Conservation (phyloP, 805 yeast genomes). For the Candida taoyuanica region DNA sequence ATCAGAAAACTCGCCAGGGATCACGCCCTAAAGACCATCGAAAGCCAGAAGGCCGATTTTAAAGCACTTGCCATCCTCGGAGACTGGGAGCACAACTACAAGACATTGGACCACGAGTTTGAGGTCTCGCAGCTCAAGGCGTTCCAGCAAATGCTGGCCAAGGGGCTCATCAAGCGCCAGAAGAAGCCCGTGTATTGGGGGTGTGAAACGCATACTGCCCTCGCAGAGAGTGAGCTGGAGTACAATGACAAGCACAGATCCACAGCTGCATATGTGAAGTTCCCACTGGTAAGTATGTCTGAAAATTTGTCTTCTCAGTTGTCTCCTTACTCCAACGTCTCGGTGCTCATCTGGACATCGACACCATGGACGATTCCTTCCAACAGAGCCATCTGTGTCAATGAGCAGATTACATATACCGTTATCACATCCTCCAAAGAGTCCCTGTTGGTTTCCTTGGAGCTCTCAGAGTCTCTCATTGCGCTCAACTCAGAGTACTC, state of each 20-base stretch:
- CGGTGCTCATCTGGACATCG: conserved; percentile 90
- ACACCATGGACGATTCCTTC: conserved; percentile 97
- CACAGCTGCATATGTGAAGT: conserved; percentile 62
- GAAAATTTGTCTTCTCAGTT: no score
- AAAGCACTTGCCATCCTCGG: conserved; percentile 74
- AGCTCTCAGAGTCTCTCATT: conserved; percentile 38
- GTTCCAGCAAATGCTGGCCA: conserved; percentile 59
- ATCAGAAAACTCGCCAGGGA: conserved; percentile 60
- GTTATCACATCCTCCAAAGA: conserved; percentile 39
- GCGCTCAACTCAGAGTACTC: conserved; percentile 26
- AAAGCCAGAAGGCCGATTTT: conserved; percentile 60
- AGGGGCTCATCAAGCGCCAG: conserved; percentile 73
- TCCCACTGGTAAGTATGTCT: conserved; percentile 58
- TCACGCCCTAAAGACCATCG: conserved; percentile 67
- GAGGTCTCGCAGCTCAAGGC: conserved; percentile 72
- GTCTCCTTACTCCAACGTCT: no score
- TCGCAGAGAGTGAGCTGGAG: conserved; percentile 95
- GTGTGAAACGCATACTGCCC: conserved; percentile 85
- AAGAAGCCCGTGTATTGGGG: conserved; percentile 98
- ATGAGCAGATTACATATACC: conserved; percentile 54
- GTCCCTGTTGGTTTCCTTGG: conserved; percentile 51
- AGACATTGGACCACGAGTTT: conserved; percentile 65
- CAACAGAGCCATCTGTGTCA: conserved; percentile 76
- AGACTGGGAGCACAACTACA: conserved; percentile 69
- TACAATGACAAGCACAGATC: conserved; percentile 71